Evolutionary conservation across 2,329 filamentous ascomycete species (phyloP), one percentile per base, ranked within the genome.

Genomic region (Phaeosphaeria sp.): DNA sequence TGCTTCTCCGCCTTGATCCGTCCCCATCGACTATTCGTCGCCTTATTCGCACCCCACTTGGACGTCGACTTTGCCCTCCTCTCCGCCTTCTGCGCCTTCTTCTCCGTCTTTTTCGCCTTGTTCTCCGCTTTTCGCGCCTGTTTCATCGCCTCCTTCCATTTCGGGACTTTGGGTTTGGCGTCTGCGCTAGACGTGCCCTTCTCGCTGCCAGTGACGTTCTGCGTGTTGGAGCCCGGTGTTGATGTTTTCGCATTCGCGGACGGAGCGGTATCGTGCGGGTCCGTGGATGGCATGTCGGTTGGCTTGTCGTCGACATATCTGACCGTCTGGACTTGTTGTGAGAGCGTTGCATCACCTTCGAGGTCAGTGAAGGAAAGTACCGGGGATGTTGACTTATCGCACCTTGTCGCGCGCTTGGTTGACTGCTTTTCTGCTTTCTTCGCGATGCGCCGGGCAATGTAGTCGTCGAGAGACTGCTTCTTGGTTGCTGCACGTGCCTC

Each of bases 401-500:
- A 50, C 46, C 60, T 55, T 0, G 45, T 39, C 21, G 53, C 48
- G 24, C 57, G 64, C 51, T 67, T 65, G n/a, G n/a, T n/a, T n/a
- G n/a, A n/a, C n/a, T n/a, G n/a, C n/a, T n/a, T n/a, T 25, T 64
- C 63, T 0, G 52, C 60, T 51, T 76, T 78, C 63, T 77, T 78
- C 47, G 71, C 67, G 15, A 75, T 69, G 24, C 74, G 69, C 17
- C 72, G 68, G n/a, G 66, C 59, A 25, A 74, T 57, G 53, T 76
- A 80, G 15, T 67, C 63, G 40, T 79, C 74, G 6, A 80, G 62
- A 0, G 74, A 68, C 44, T 79, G 69, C 13, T 73, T 69, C 61
- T 80, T 80, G 18, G 65, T 67, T 1, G 64, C 67, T 1, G 78
- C 79, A 27, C 77, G 73, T 17, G 66, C 54, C 33, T 68, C 67